Conservation (phyloP, 2,329 filamentous ascomycete species). For the Kalaharituber pfeilii region DNA sequence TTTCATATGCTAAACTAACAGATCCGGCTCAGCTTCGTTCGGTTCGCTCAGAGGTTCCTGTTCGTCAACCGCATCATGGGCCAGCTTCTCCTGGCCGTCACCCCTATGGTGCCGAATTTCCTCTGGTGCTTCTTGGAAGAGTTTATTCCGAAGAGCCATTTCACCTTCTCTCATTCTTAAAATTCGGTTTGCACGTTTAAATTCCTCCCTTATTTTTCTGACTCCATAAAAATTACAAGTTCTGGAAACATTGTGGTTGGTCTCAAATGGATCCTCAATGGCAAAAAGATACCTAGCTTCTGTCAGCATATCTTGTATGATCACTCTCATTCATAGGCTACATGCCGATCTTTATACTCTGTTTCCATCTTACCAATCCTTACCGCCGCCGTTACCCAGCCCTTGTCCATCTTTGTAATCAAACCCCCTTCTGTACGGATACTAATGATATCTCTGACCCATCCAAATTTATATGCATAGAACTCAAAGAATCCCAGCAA, state of each 20-base stretch:
- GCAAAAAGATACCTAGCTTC: slow-evolving; percentile 55
- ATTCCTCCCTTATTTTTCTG: slow-evolving; percentile 19
- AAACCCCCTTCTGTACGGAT: slow-evolving; percentile 55
- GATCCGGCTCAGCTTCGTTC: no score
- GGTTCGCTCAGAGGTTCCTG: no score
- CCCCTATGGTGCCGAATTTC: no score
- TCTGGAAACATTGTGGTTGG: slow-evolving; percentile 71
- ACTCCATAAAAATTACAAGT: slow-evolving; percentile 32
- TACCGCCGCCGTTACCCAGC: slow-evolving; percentile 71
- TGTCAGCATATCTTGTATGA: background rate
- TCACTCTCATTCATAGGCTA: background rate
- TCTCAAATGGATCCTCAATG: slow-evolving; percentile 82
- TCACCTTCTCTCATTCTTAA: slow-evolving; percentile 17
- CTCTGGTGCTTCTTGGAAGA: slow-evolving; percentile 1
- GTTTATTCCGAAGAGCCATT: background rate
- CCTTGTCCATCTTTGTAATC: slow-evolving; percentile 56
- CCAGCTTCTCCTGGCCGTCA: no score
- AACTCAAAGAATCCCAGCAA: slow-evolving; percentile 79
- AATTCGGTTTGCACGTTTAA: slow-evolving; percentile 20
- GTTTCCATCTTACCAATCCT: slow-evolving; percentile 16
- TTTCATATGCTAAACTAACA: no score
- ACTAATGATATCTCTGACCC: slow-evolving; percentile 63
- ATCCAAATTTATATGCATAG: slow-evolving; percentile 61
- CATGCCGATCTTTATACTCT: slow-evolving; percentile 17
- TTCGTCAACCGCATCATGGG: no score